A percentile compares a stretch with the other conserved stretches of the same genome.
phyloP scores from a whole-genome alignment of 2,329 filamentous ascomycete species.

The Allantophomopsis lycopodina region DNA sequence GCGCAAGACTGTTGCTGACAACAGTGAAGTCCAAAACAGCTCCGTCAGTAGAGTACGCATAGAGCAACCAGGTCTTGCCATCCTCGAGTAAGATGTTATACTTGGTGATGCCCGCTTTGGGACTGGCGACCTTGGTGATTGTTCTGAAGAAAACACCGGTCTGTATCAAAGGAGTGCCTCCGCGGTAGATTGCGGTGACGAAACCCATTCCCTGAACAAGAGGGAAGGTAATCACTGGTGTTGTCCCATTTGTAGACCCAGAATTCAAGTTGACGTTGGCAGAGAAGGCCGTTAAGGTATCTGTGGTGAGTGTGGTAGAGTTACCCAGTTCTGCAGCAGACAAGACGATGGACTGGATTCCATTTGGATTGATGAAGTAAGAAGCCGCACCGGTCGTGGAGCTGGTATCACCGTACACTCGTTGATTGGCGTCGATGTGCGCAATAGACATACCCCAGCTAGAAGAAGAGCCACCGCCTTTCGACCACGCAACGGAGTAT shows the following conservation, averaged over 20 bases:
- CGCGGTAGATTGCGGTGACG: conserved; percentile 63
- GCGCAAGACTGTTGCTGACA: conserved; percentile 48
- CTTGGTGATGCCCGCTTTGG: conserved; percentile 56
- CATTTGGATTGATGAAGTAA: conserved; percentile 72
- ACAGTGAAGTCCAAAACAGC: conserved; percentile 54
- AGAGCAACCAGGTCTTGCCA: conserved; percentile 65
- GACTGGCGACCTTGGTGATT: conserved; percentile 41
- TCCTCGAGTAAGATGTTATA: conserved; percentile 64
- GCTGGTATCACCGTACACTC: conserved; percentile 47
- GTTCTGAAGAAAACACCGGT: conserved; percentile 61
- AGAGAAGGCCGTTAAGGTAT: conserved; percentile 42
- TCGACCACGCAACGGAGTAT: conserved; percentile 56
- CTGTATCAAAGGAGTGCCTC: conserved; percentile 58
- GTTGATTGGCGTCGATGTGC: conserved; percentile 55
- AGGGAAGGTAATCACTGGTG: conserved; percentile 59
- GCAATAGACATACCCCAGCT: conserved; percentile 71
- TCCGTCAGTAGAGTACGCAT: conserved; percentile 48
- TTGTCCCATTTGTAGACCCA: conserved; percentile 24
- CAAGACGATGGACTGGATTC: conserved; percentile 67
- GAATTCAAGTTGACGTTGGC: conserved; percentile 54
- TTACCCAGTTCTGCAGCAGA: conserved; percentile 61
- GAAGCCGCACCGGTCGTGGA: conserved; percentile 40
- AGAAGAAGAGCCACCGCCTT: conserved; percentile 42
- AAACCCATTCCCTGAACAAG: conserved; percentile 84
- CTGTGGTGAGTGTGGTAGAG: conserved; percentile 39